These are phyloP conservation scores for Russula virescens DNA, from an alignment of 768 basidiomycete species.

Conservation along the genomic window DNA sequence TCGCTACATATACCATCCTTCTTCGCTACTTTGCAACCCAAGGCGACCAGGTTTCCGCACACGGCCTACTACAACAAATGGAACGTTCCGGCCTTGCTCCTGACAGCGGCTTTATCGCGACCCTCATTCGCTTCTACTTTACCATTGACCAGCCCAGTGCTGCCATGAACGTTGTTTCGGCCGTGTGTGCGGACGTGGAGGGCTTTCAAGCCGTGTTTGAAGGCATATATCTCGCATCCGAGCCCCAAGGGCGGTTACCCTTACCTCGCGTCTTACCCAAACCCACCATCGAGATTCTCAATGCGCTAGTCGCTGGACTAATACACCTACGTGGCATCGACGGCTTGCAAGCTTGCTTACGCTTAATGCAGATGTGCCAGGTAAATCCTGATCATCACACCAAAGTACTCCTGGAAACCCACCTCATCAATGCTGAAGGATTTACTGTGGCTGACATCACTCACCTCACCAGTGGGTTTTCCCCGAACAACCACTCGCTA, in stretches of 20 bases:
- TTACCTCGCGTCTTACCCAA: slow-evolving; percentile 19
- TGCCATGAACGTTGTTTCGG: slow-evolving; percentile 12
- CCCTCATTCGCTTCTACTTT: slow-evolving; percentile 22
- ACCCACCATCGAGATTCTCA: slow-evolving; percentile 45
- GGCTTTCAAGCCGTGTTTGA: slow-evolving; percentile 1
- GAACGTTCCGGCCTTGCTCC: slow-evolving; percentile 7
- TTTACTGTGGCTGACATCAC: slow-evolving; percentile 44
- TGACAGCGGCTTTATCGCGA: slow-evolving; percentile 20
- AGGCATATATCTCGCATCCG: neutral
- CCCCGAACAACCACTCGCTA: slow-evolving; percentile 42
- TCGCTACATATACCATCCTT: slow-evolving; percentile 25
- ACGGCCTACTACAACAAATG: slow-evolving; percentile 13
- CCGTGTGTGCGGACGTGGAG: slow-evolving; percentile 6
- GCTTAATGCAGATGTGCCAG: slow-evolving; percentile 48
- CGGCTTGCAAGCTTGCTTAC: slow-evolving; percentile 42
- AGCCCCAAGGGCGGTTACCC: slow-evolving; percentile 1
- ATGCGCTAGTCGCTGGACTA: slow-evolving; percentile 51
- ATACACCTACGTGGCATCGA: slow-evolving; percentile 45
- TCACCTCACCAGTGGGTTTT: slow-evolving; percentile 41
- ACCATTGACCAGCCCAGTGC: slow-evolving; percentile 2
- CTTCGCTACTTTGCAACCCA: slow-evolving; percentile 10
- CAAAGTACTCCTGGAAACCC: slow-evolving; percentile 47
- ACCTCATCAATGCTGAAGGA: slow-evolving; percentile 42
- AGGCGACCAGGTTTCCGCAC: slow-evolving; percentile 7
- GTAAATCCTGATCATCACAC: slow-evolving; percentile 52